A percentile compares a stretch with the other conserved stretches of the same genome.
phyloP scores from a whole-genome alignment of 257 asterid species.

The Solanum peruvianum region DNA sequence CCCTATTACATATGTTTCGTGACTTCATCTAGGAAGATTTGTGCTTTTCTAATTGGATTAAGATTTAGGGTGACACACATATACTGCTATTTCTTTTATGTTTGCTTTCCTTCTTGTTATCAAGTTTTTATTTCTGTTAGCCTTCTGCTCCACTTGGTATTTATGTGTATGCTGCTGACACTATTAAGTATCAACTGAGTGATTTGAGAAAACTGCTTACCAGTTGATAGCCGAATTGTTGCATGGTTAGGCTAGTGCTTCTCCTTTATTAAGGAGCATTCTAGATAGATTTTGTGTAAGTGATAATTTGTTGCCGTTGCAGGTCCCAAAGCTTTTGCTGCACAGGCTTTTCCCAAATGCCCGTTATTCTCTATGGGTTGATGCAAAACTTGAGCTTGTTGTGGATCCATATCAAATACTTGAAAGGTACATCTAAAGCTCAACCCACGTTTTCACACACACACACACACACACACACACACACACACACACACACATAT shows the following conservation, averaged over 20 bases:
- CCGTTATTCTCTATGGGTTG: slow-evolving; percentile 84
- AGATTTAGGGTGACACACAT: not conserved
- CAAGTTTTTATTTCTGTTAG: not conserved
- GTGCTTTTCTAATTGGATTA: not conserved
- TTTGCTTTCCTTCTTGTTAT: not conserved
- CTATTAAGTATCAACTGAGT: not conserved
- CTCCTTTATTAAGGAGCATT: not conserved
- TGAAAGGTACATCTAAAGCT: slow-evolving; percentile 49
- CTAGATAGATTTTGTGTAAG: not conserved
- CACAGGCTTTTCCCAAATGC: slow-evolving; percentile 85
- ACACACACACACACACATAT: too few species aligned
- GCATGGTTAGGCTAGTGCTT: not conserved
- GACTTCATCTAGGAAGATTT: not conserved
- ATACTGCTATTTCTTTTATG: not conserved
- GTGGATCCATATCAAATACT: slow-evolving; percentile 86
- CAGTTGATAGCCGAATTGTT: not conserved
- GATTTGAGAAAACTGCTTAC: not conserved
- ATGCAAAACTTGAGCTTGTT: slow-evolving; percentile 87
- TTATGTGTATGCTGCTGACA: not conserved
- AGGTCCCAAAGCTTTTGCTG: slow-evolving; percentile 86
- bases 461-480: too few species aligned
- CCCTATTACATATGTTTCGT: not conserved
- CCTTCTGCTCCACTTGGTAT: not conserved
- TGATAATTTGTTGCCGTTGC: slow-evolving; percentile 7
- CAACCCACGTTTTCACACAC: not conserved